phyloP scores from a whole-genome alignment of 202 grass and related monocot genomes.

The Schoenoplectus triqueter region DNA sequence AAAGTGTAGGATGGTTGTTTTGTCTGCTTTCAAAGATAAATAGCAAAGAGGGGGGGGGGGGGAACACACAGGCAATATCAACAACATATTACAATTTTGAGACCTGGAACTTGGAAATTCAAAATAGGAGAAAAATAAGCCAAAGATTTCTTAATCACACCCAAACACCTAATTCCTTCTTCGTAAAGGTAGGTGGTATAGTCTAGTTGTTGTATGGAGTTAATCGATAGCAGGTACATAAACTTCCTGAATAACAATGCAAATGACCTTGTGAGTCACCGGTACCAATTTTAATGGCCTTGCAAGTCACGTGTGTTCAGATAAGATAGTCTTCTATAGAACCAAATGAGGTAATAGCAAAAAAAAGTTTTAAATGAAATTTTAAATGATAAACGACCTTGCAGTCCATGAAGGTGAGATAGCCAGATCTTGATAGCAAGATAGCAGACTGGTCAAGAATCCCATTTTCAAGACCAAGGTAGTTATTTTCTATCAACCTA shows the following conservation, averaged over 20 bases:
- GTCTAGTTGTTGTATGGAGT: background rate
- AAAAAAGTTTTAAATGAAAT: background rate
- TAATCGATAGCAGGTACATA: background rate
- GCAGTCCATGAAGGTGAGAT: conserved; percentile 94
- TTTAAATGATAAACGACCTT: conserved; percentile 55
- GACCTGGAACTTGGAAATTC: background rate
- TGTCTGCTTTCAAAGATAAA: conserved; percentile 55
- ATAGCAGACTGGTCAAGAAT: conserved; percentile 96
- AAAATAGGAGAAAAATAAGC: background rate
- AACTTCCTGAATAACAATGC: conserved; percentile 18
- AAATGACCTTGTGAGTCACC: background rate
- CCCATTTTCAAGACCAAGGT: conserved; percentile 87
- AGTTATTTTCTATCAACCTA: conserved; percentile 93
- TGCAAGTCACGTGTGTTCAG: background rate
- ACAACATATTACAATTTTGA: background rate
- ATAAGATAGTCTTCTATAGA: background rate
- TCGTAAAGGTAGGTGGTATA: background rate
- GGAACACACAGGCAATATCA: background rate
- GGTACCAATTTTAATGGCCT: background rate
- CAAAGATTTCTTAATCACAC: background rate
- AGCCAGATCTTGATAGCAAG: conserved; percentile 76
- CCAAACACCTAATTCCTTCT: background rate
- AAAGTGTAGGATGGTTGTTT: conserved; percentile 50
- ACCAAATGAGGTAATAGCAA: background rate
- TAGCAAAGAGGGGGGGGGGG: background rate